Evolutionary conservation across 2,329 filamentous ascomycete species (phyloP), one percentile per base, ranked within the genome.

Genomic region (Colletotrichum spaethianum): DNA sequence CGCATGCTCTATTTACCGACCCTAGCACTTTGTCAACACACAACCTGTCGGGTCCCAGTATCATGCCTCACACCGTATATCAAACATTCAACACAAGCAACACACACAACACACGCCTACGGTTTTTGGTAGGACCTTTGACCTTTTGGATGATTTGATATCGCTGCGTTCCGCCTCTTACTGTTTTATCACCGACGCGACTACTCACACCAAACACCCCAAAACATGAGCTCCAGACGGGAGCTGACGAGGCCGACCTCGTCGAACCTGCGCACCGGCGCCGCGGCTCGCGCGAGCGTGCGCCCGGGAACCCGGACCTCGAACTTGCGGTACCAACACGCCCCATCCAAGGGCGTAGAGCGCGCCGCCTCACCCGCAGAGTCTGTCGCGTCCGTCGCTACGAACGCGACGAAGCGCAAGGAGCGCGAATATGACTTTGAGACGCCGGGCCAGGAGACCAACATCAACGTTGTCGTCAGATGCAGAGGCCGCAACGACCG

Each of bases 401-500:
- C 87, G 61, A 82, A 88, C 40, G 90, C 91, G 31, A 88, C 86
- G 55, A 98, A 98, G 86, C 92, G 95, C 78, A 98, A 98, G 82
- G 94, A 96, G 77, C 90, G 94, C 78, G 94, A 97, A 46, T 96
- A 92, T 79, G 95, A 96, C 55, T 82, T 88, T 7, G 91, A 93
- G 40, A 81, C 86, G 3, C 88, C 90, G 56, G 83, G 83, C 67
- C 92, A 95, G 77, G 95, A 97, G 82, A 98, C 96, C 9, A 99
- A 98, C 80, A 99, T 99, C 83, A 96, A 97, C 80, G 96, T 99
- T 57, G 95, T 98, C 42, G 97, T 99, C 70, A 90, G 96, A 75
- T 99, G 96, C 84, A 90, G 96, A 76, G 96, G 96, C 6, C 93
- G 96, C 74, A 98, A 94, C 80, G 94, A 98, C 76, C 92, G 96